Conservation (phyloP, 2,329 filamentous ascomycete genomes). For the Fusarium drepaniforme region DNA sequence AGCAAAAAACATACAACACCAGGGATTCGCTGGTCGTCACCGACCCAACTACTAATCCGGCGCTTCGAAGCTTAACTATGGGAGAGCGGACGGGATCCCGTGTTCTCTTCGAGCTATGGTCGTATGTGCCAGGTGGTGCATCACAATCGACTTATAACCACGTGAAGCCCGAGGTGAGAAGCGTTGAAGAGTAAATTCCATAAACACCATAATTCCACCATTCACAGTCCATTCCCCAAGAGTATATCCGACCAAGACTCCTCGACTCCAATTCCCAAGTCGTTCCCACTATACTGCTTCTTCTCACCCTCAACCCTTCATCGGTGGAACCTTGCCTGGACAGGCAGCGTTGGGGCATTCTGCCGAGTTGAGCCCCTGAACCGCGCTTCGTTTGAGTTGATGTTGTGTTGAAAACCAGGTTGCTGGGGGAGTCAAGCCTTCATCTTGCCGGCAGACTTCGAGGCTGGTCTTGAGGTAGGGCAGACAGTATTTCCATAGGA, state of each 20-base stretch:
- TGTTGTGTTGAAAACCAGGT: slow-evolving; percentile 5
- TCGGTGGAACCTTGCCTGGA: slow-evolving; percentile 8
- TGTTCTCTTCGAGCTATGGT: slow-evolving; percentile 32
- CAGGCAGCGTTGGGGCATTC: slow-evolving; percentile 6
- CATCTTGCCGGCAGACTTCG: neutral
- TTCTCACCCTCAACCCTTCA: neutral
- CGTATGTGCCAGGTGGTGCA: slow-evolving; percentile 6
- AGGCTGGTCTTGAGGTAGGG: slow-evolving; percentile 8
- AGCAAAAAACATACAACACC: slow-evolving; percentile 27
- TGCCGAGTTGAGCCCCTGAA: neutral
- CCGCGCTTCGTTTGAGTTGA: neutral
- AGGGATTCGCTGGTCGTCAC: slow-evolving; percentile 32
- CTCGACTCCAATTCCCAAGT: neutral
- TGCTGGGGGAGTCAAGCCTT: neutral
- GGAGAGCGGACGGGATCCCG: slow-evolving; percentile 32
- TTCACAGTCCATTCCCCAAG: neutral
- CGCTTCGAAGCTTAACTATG: slow-evolving; percentile 29
- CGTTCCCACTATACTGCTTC: neutral
- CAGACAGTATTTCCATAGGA: slow-evolving; percentile 14
- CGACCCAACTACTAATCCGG: slow-evolving; percentile 32
- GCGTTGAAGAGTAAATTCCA: neutral
- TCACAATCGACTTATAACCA: slow-evolving; percentile 1
- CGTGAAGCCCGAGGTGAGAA: neutral
- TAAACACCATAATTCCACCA: neutral
- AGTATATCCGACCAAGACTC: neutral